These are phyloP conservation scores for Mariannaea sp. DNA, from an alignment of 2,329 filamentous ascomycete species.

Conservation along the genomic window DNA sequence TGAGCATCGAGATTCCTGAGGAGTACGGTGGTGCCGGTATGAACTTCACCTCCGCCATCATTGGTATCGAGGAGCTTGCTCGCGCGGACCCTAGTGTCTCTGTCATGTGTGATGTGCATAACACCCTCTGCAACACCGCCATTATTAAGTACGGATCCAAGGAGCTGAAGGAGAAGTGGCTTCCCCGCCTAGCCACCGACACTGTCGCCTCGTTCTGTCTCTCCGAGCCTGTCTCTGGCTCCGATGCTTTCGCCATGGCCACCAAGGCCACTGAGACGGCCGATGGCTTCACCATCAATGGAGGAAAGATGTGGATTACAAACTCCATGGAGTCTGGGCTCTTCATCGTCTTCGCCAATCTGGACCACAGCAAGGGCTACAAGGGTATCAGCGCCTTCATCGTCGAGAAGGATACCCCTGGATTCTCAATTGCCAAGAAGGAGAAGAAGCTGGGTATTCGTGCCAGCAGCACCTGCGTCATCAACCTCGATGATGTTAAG, in stretches of 20 bases:
- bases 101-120: slow-evolving; percentile 96
- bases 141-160: slow-evolving; percentile 83
- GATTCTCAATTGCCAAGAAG: slow-evolving; percentile 97
- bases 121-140: slow-evolving; percentile 95
- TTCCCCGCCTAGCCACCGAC: slow-evolving; percentile 87
- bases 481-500: slow-evolving; percentile 96
- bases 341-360: slow-evolving; percentile 98
- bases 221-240: slow-evolving; percentile 89
- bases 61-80: slow-evolving; percentile 96
- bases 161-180: slow-evolving; percentile 79
- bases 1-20: slow-evolving; percentile 97
- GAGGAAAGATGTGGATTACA: slow-evolving; percentile 99
- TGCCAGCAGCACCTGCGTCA: slow-evolving; percentile 93
- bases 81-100: slow-evolving; percentile 93
- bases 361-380: slow-evolving; percentile 91
- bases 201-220: slow-evolving; percentile 93
- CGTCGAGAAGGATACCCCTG: slow-evolving; percentile 85
- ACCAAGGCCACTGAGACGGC: slow-evolving; percentile 87
- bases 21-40: slow-evolving; percentile 96
- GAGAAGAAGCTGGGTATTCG: slow-evolving; percentile 99
- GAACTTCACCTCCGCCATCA: slow-evolving; percentile 97
- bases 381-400: slow-evolving; percentile 97
- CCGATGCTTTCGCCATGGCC: slow-evolving; percentile 92
- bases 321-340: slow-evolving; percentile 92
- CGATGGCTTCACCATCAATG: slow-evolving; percentile 83